These are phyloP conservation scores for Atkinsonella hypoxylon DNA, from an alignment of 2,329 filamentous ascomycete genomes.

Conservation along the genomic window DNA sequence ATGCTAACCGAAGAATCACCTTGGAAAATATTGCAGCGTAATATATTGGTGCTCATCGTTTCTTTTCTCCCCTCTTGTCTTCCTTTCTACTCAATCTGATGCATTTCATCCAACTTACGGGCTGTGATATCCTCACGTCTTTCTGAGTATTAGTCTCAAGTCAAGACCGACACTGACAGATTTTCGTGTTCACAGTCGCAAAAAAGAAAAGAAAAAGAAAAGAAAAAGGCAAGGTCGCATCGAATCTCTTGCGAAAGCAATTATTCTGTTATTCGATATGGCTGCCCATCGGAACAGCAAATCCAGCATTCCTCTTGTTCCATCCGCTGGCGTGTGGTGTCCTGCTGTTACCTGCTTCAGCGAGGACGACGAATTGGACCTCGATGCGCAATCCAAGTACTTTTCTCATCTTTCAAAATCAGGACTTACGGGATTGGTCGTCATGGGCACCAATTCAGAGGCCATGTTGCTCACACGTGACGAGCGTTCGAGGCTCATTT, in stretches of 20 bases:
- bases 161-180: no score
- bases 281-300: neutral
- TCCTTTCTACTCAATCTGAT: no score
- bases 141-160: no score
- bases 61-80: no score
- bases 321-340: slow-evolving; percentile 32
- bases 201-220: neutral
- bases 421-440: slow-evolving; percentile 38
- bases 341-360: slow-evolving; percentile 45
- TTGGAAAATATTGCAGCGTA: no score
- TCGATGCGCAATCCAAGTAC: slow-evolving; percentile 36
- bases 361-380: slow-evolving; percentile 33
- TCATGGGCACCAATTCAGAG: slow-evolving; percentile 44
- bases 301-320: slow-evolving; percentile 13
- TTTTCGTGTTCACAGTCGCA: no score
- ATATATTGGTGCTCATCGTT: no score
- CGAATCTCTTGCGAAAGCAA: no score
- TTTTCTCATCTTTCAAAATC: slow-evolving; percentile 37
- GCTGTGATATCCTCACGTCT: no score
- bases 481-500: slow-evolving; percentile 44
- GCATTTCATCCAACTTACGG: no score
- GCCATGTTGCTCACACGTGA: slow-evolving; percentile 46
- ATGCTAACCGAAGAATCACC: no score
- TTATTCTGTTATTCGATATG: neutral
- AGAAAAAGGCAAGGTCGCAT: neutral